Conservation (phyloP, 1,284 basidiomycete genomes). For the Cutaneotrichosporon sp. region DNA sequence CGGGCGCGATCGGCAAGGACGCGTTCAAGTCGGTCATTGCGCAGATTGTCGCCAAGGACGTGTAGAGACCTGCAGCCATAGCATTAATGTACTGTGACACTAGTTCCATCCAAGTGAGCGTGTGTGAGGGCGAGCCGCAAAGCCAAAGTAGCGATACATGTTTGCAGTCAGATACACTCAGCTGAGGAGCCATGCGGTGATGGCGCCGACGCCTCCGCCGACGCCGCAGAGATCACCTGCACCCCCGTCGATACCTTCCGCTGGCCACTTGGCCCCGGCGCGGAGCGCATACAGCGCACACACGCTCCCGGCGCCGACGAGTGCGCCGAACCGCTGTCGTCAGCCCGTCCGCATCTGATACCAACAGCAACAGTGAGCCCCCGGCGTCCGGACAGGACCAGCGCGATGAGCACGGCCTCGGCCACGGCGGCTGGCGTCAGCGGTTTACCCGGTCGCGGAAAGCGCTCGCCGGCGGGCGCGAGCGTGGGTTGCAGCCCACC, state of each 20-base stretch:
- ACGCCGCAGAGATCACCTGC: not conserved
- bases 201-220: not conserved
- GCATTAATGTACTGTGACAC: too few species aligned
- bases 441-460: too few species aligned
- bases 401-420: not conserved
- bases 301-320: not conserved
- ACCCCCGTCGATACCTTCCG: not conserved
- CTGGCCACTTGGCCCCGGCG: not conserved
- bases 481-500: too few species aligned
- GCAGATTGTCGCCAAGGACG: slow-evolving; percentile 7
- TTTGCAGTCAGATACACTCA: not conserved
- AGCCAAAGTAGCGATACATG: too few species aligned
- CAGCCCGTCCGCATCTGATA: not conserved
- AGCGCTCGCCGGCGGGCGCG: too few species aligned
- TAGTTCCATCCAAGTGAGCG: too few species aligned
- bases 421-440: not conserved
- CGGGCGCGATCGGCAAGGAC: slow-evolving; percentile 55
- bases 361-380: not conserved
- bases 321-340: not conserved
- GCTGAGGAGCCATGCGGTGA: not conserved
- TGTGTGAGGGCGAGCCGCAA: not conserved
- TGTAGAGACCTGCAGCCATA: not conserved
- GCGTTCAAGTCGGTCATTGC: slow-evolving; percentile 54
- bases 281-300: not conserved
- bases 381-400: not conserved